Evolutionary conservation across 768 basidiomycete species (phyloP).

Genomic region (Boletus rubroflammeus): DNA sequence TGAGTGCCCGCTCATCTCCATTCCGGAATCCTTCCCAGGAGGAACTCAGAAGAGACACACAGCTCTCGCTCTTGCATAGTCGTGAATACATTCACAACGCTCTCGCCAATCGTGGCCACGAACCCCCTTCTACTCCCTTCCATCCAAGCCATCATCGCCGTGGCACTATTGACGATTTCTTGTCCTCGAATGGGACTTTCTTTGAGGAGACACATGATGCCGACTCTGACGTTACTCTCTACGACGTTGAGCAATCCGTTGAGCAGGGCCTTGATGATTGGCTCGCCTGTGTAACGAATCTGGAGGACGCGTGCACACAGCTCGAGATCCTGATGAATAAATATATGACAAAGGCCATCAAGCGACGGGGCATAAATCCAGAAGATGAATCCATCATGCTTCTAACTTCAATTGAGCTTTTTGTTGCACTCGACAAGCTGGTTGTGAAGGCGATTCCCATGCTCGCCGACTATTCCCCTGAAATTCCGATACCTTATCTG

Average conservation of each 20-base stretch:
- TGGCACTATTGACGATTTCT: conserved; percentile 12
- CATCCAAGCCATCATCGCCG: not conserved
- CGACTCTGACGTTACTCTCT: conserved; percentile 22
- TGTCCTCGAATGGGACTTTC: conserved; percentile 11
- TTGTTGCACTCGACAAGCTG: conserved; percentile 31
- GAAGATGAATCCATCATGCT: conserved; percentile 40
- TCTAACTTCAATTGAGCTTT: conserved; percentile 35
- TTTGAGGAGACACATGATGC: conserved; percentile 1
- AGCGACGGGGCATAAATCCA: conserved; percentile 3
- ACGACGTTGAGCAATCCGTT: conserved; percentile 37
- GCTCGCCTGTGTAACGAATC: conserved; percentile 16
- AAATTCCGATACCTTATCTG: conserved; percentile 18
- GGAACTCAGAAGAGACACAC: conserved; percentile 25
- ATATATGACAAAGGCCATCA: conserved; percentile 24
- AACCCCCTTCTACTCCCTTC: not conserved
- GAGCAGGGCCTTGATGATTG: conserved; percentile 32
- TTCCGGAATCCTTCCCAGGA: conserved; percentile 9
- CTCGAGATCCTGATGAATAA: conserved; percentile 18
- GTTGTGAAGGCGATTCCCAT: conserved; percentile 20
- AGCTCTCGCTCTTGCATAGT: conserved; percentile 31
- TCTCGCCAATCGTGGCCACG: not conserved
- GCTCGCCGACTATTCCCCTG: conserved; percentile 31
- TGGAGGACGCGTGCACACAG: conserved; percentile 9
- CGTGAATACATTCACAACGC: conserved; percentile 26
- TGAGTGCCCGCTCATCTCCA: conserved; percentile 25